Evolutionary conservation across 1,139 yeast species (phyloP).

Genomic region (Yamadazyma kanchanaburiensis): DNA sequence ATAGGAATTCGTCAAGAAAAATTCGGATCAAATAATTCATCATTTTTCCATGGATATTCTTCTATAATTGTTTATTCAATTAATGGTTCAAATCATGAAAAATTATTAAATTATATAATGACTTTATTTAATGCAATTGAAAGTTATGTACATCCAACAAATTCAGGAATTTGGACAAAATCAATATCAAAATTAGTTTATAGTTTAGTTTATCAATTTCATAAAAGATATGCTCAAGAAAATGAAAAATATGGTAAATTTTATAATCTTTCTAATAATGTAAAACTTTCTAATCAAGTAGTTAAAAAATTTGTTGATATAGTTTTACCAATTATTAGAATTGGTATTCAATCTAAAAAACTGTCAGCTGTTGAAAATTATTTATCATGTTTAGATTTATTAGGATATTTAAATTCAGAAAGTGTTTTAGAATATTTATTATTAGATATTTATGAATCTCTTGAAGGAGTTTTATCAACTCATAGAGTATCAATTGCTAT

Average conservation of each 20-base stretch:
- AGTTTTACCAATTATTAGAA: slow-evolving; percentile 56
- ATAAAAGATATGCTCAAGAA: slow-evolving; percentile 54
- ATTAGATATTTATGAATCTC: slow-evolving; percentile 77
- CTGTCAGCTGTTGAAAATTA: slow-evolving; percentile 57
- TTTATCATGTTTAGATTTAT: slow-evolving; percentile 55
- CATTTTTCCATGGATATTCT: slow-evolving; percentile 58
- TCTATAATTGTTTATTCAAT: slow-evolving; percentile 62
- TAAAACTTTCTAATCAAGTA: slow-evolving; percentile 43
- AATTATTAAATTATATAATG: slow-evolving; percentile 51
- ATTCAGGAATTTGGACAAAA: slow-evolving; percentile 79
- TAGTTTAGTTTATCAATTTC: slow-evolving; percentile 54
- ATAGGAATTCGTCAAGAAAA: slow-evolving; percentile 44
- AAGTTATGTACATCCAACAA: slow-evolving; percentile 90
- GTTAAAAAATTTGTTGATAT: slow-evolving; percentile 50
- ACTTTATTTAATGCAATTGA: slow-evolving; percentile 67
- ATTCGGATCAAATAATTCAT: slow-evolving; percentile 35
- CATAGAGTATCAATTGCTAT: slow-evolving; percentile 80
- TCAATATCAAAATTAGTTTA: slow-evolving; percentile 64
- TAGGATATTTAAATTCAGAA: slow-evolving; percentile 64
- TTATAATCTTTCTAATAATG: slow-evolving; percentile 40
- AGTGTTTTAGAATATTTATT: slow-evolving; percentile 62
- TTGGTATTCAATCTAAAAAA: slow-evolving; percentile 80
- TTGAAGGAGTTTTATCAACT: slow-evolving; percentile 76
- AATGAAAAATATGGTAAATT: slow-evolving; percentile 36
- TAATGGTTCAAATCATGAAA: slow-evolving; percentile 33